These are phyloP conservation scores for Aureobasidium sp. DNA, from an alignment of 2,329 filamentous ascomycete genomes.

Conservation along the genomic window DNA sequence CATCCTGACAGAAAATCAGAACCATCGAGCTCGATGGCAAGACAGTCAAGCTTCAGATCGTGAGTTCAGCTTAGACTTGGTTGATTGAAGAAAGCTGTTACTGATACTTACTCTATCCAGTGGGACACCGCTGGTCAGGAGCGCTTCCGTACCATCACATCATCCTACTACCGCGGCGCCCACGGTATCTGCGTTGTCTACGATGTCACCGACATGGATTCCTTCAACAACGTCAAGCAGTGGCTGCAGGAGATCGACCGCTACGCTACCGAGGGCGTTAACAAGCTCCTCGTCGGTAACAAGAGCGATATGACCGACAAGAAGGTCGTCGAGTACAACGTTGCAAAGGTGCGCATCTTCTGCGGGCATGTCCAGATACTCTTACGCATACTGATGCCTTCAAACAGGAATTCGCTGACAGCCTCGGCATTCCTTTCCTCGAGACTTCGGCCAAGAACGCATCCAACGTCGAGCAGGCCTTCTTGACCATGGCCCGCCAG, in stretches of 20 bases:
- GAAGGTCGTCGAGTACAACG: conserved; percentile 99
- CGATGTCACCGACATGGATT: conserved; percentile 99
- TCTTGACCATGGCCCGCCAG: conserved; percentile 98
- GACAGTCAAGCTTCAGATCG: conserved; percentile 99
- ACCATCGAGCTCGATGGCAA: conserved; percentile 99
- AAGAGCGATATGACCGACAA: conserved; percentile 99
- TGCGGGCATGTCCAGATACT: not conserved
- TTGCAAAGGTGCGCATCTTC: conserved; percentile 72
- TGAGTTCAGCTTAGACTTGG: conserved; percentile 41
- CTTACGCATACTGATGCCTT: not conserved
- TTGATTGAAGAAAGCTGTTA: not conserved
- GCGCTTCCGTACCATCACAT: conserved; percentile 99
- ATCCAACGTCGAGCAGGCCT: conserved; percentile 98
- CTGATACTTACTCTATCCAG: conserved; percentile 41
- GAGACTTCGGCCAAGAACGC: conserved; percentile 99
- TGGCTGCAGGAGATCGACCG: conserved; percentile 99
- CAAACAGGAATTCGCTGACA: conserved; percentile 93
- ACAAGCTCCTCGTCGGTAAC: conserved; percentile 99
- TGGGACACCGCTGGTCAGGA: conserved; percentile 99
- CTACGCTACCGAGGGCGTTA: conserved; percentile 97
- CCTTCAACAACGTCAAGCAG: conserved; percentile 99
- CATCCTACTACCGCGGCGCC: conserved; percentile 97
- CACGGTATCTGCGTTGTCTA: conserved; percentile 99
- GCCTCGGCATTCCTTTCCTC: conserved; percentile 96
- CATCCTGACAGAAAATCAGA: conserved; percentile 76